Evolutionary conservation across 176 grass and related monocot genomes (phyloP).

Genomic region (Zoysia pacifica): DNA sequence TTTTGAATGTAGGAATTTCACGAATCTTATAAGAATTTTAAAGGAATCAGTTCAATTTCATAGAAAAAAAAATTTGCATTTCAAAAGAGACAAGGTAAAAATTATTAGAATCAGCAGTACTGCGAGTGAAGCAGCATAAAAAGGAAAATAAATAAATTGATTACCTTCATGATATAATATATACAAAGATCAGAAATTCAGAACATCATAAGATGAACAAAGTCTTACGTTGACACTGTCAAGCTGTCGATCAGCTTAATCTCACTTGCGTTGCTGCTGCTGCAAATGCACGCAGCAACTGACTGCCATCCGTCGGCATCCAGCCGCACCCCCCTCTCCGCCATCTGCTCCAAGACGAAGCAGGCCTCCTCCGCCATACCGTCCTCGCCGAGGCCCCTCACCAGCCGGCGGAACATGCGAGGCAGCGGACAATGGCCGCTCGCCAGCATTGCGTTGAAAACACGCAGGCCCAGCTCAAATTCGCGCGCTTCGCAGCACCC

Average conservation of each 20-base stretch:
- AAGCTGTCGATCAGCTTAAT: constrained; percentile 21
- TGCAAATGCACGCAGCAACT: constrained; percentile 27
- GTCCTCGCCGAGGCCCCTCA: constrained; percentile 39
- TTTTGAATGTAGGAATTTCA: no score
- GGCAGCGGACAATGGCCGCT: constrained; percentile 49
- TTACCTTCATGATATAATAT: background rate
- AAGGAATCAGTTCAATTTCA: no score
- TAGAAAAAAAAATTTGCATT: no score
- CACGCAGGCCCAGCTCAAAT: constrained; percentile 49
- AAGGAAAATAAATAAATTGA: background rate
- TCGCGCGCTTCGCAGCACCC: constrained; percentile 58
- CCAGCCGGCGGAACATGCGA: constrained; percentile 28
- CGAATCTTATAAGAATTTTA: no score
- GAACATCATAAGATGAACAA: background rate
- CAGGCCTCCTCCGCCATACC: constrained; percentile 48
- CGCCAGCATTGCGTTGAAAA: constrained; percentile 61
- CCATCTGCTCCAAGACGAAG: constrained; percentile 70
- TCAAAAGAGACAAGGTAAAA: background rate
- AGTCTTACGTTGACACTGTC: constrained; percentile 15
- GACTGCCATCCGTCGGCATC: constrained; percentile 31
- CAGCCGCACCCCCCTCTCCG: constrained; percentile 19
- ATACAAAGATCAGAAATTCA: background rate
- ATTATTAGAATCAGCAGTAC: background rate
- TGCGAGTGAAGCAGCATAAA: background rate
- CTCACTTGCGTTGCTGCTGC: background rate